Evolutionary conservation across 1,139 yeast species (phyloP).

Genomic region (Diutina sp.): DNA sequence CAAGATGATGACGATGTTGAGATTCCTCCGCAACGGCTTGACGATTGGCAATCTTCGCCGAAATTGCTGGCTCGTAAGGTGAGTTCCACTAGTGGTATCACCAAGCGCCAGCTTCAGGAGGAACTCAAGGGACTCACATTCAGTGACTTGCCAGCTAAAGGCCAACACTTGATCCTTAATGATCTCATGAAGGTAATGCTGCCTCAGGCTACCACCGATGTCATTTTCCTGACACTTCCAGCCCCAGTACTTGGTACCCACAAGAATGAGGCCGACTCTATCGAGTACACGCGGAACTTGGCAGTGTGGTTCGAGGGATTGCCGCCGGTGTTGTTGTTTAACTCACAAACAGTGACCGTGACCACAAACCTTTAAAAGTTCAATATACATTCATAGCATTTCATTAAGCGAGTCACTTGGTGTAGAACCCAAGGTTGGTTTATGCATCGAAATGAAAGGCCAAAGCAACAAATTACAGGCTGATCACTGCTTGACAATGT

Average conservation of each 20-base stretch:
- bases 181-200: constrained; percentile 61
- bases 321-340: constrained; percentile 71
- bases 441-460: too few species aligned
- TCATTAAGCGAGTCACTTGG: neutral
- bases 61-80: constrained; percentile 3
- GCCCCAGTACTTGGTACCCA: constrained; percentile 80
- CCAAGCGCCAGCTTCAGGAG: constrained; percentile 24
- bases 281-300: constrained; percentile 63
- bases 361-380: constrained; percentile 37
- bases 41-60: neutral
- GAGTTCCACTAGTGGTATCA: constrained; percentile 11
- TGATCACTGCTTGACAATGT: too few species aligned
- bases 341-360: constrained; percentile 90
- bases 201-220: constrained; percentile 40
- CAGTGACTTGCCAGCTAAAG: constrained; percentile 79
- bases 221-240: constrained; percentile 81
- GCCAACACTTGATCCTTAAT: constrained; percentile 80
- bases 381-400: neutral
- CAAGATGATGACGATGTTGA: constrained; percentile 15
- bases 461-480: too few species aligned
- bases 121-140: constrained; percentile 40
- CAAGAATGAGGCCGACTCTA: constrained; percentile 49
- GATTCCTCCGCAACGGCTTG: constrained; percentile 1
- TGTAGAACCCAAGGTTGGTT: neutral
- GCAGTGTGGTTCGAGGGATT: constrained; percentile 71